Evolutionary conservation across 306 rosid species (phyloP).

Genomic region (Senna siamea): DNA sequence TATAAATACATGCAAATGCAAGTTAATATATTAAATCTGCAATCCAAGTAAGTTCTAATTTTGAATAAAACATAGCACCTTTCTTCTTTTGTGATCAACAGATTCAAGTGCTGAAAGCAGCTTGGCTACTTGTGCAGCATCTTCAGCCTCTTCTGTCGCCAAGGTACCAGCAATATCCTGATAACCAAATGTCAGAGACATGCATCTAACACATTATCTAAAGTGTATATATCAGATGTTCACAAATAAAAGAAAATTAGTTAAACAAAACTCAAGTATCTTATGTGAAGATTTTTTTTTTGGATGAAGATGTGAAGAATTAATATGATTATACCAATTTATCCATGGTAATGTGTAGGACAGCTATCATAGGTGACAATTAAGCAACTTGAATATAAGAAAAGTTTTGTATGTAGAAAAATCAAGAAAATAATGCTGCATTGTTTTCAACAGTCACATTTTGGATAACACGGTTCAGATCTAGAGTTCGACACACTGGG

Average conservation of each 20-base stretch:
- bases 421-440: no score
- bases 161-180: slow-evolving; percentile 99
- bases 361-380: no score
- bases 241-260: slow-evolving; percentile 9
- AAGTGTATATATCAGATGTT: slow-evolving; percentile 16
- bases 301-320: neutral
- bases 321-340: neutral
- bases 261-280: slow-evolving; percentile 22
- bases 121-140: slow-evolving; percentile 84
- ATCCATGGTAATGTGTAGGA: slow-evolving; percentile 1
- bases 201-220: slow-evolving; percentile 17
- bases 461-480: slow-evolving; percentile 12
- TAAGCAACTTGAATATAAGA: no score
- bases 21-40: neutral
- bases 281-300: no score
- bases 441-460: neutral
- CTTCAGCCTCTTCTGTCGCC: slow-evolving; percentile 92
- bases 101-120: slow-evolving; percentile 96
- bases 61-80: slow-evolving; percentile 57
- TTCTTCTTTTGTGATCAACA: slow-evolving; percentile 97
- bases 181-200: slow-evolving; percentile 39
- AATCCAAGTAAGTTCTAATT: slow-evolving; percentile 6
- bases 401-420: no score
- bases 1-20: slow-evolving; percentile 10
- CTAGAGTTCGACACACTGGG: neutral